Conservation (phyloP, 73 alveolate genomes). For the Urostyla sp. region DNA sequence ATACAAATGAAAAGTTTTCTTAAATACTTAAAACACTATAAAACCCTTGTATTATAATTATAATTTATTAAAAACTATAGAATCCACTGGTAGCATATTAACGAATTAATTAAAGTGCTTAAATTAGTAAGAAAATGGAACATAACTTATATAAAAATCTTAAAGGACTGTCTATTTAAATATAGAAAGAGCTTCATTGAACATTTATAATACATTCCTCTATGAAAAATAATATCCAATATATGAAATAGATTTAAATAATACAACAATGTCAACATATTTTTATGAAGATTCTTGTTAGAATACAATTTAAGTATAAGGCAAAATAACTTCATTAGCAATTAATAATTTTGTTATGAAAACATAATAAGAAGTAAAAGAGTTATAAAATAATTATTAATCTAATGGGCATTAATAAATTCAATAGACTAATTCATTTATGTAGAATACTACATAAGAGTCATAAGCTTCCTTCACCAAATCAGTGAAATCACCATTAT, state of each 20-base stretch:
- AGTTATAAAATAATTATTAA: too few relatives aligned
- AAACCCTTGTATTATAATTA: constrained; percentile 25
- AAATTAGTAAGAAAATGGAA: not conserved
- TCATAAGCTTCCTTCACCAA: too few relatives aligned
- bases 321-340: not conserved
- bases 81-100: constrained; percentile 15
- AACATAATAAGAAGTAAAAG: too few relatives aligned
- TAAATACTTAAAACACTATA: constrained; percentile 17
- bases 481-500: too few relatives aligned
- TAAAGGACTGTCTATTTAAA: not conserved
- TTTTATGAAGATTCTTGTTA: too few relatives aligned
- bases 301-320: not conserved
- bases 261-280: not conserved
- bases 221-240: constrained; percentile 23
- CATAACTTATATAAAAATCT: not conserved
- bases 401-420: too few relatives aligned
- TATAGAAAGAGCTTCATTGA: not conserved
- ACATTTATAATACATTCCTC: not conserved
- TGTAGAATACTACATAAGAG: too few relatives aligned
- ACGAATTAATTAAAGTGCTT: not conserved
- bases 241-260: constrained; percentile 1
- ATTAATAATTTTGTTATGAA: too few relatives aligned
- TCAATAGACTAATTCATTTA: too few relatives aligned
- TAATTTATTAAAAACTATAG: not conserved
- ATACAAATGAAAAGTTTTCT: constrained; percentile 26